Conservation (phyloP, 1,139 yeast genomes). For the Suhomyces ambrosiae region DNA sequence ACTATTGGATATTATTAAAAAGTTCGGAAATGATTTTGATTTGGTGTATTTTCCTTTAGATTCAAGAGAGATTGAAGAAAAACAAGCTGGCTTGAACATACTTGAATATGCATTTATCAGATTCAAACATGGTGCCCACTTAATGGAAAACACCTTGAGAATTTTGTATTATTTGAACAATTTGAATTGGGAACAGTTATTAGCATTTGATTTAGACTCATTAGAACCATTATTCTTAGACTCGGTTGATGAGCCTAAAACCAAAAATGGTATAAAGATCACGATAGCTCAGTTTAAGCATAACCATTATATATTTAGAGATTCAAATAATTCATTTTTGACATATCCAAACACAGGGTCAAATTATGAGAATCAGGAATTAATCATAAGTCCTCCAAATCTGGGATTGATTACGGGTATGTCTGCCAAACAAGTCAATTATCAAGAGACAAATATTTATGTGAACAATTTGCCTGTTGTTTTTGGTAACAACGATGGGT, state of each 20-base stretch:
- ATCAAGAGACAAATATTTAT: slow-evolving; percentile 63
- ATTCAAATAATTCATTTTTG: slow-evolving; percentile 13
- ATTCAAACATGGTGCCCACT: slow-evolving; percentile 21
- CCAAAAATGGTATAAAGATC: slow-evolving; percentile 34
- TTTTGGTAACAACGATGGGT: slow-evolving; percentile 41
- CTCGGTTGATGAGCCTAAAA: slow-evolving; percentile 14
- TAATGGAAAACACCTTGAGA: slow-evolving; percentile 28
- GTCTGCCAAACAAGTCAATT: slow-evolving; percentile 31
- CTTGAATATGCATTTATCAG: slow-evolving; percentile 36
- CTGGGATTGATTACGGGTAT: slow-evolving; percentile 12
- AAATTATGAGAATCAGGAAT: not conserved
- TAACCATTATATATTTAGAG: slow-evolving; percentile 31
- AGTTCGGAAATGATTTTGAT: slow-evolving; percentile 43
- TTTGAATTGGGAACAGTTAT: slow-evolving; percentile 29
- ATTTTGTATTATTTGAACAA: slow-evolving; percentile 36
- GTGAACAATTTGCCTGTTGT: slow-evolving; percentile 53
- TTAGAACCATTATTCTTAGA: slow-evolving; percentile 16
- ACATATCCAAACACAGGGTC: slow-evolving; percentile 3
- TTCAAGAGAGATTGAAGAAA: slow-evolving; percentile 16
- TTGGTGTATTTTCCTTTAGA: slow-evolving; percentile 46
- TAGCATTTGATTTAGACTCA: slow-evolving; percentile 19
- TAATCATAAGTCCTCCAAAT: slow-evolving; percentile 11
- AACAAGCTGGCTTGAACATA: slow-evolving; percentile 8
- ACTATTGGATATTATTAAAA: slow-evolving; percentile 31
- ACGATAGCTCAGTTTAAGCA: slow-evolving; percentile 47